Evolutionary conservation across 768 basidiomycete genomes (phyloP).

Genomic region (Clavaria fumosa): DNA sequence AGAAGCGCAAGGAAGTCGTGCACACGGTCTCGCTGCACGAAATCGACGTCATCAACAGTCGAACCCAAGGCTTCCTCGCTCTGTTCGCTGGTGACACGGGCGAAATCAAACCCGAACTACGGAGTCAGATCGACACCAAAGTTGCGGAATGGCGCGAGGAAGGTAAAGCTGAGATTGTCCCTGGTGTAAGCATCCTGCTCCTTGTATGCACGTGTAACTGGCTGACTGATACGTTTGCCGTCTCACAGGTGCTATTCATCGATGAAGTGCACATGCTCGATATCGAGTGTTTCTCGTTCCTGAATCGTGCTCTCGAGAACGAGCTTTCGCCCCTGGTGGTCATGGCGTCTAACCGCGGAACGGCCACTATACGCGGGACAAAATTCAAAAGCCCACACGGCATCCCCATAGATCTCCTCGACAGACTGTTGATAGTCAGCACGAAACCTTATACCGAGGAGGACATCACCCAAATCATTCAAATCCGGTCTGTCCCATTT

Average conservation of each 20-base stretch:
- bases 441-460: constrained; percentile 73
- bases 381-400: constrained; percentile 92
- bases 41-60: constrained; percentile 97
- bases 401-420: constrained; percentile 85
- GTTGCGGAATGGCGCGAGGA: constrained; percentile 97
- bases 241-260: constrained; percentile 78
- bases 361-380: constrained; percentile 88
- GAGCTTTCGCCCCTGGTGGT: constrained; percentile 92
- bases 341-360: constrained; percentile 96
- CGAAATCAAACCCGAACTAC: constrained; percentile 93
- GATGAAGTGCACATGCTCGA: constrained; percentile 99
- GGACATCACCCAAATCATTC: constrained; percentile 83
- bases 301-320: constrained; percentile 90
- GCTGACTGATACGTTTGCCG: neutral
- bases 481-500: constrained; percentile 51
- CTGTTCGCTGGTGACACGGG: constrained; percentile 93
- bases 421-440: constrained; percentile 90
- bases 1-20: constrained; percentile 93
- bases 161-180: constrained; percentile 95
- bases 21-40: constrained; percentile 97
- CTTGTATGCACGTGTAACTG: neutral
- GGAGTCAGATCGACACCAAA: constrained; percentile 93
- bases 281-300: constrained; percentile 97
- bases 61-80: constrained; percentile 96
- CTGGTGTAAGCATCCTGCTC: constrained; percentile 77